Evolutionary conservation across 768 basidiomycete genomes (phyloP).

Genomic region (Lactarius psammicola): DNA sequence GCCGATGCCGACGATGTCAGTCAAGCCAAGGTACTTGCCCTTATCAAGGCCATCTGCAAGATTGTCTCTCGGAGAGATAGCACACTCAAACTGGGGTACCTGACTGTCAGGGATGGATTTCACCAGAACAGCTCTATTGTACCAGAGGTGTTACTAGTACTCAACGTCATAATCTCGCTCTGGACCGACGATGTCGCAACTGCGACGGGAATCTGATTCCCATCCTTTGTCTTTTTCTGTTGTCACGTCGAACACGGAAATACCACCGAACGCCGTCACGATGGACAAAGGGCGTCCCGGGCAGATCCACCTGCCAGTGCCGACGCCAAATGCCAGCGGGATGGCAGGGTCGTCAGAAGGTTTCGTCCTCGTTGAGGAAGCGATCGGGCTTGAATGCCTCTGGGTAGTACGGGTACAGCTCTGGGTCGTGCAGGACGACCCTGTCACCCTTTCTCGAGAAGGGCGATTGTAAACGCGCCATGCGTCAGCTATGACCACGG

Average conservation of each 20-base stretch:
- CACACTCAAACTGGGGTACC: constrained; percentile 8
- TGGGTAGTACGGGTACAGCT: constrained; percentile 32
- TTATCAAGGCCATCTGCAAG: constrained; percentile 6
- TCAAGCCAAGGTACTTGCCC: not conserved
- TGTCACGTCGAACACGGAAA: constrained; percentile 12
- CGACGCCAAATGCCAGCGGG: constrained; percentile 13
- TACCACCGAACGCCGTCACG: constrained; percentile 16
- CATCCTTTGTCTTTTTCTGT: not conserved
- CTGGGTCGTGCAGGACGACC: not conserved
- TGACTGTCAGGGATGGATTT: not conserved
- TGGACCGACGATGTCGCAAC: not conserved
- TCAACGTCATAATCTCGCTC: not conserved
- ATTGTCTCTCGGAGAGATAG: constrained; percentile 13
- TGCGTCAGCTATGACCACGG: constrained; percentile 29
- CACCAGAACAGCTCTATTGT: not conserved
- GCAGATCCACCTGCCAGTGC: constrained; percentile 25
- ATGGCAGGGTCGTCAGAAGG: not conserved
- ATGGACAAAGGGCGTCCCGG: constrained; percentile 29
- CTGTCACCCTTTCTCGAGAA: not conserved
- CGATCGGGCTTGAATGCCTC: constrained; percentile 34
- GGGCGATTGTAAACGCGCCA: constrained; percentile 28
- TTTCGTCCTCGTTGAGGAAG: constrained; percentile 23
- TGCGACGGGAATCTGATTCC: not conserved
- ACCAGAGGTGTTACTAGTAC: not conserved
- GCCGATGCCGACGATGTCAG: too few relatives aligned